phyloP scores from a whole-genome alignment of 306 rosid species.

The Vigna reflexopilosa region DNA sequence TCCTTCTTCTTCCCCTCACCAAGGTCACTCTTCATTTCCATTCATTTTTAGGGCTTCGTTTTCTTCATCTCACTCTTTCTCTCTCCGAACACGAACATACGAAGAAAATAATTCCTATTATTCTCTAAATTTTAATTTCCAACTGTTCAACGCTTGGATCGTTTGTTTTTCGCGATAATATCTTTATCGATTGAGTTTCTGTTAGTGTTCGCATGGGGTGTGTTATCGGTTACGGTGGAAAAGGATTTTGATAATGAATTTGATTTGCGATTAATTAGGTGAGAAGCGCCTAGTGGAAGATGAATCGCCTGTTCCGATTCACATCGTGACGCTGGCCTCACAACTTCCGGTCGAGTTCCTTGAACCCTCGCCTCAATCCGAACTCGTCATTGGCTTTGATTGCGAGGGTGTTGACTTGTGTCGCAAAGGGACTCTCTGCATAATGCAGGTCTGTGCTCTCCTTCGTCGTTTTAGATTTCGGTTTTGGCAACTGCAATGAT shows the following conservation, averaged over 20 bases:
- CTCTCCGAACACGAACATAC: background rate
- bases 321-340: constrained; percentile 71
- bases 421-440: constrained; percentile 79
- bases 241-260: constrained; percentile 12
- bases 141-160: constrained; percentile 32
- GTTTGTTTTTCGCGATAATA: background rate
- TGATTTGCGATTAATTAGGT: constrained; percentile 53
- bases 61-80: constrained; percentile 37
- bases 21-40: constrained; percentile 52
- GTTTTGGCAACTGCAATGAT: background rate
- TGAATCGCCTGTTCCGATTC: constrained; percentile 61
- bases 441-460: constrained; percentile 72
- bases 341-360: constrained; percentile 86
- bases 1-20: constrained; percentile 26
- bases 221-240: background rate
- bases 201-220: background rate
- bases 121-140: background rate
- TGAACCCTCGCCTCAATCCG: constrained; percentile 67
- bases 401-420: constrained; percentile 95
- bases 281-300: constrained; percentile 56
- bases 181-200: background rate
- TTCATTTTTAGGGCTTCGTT: constrained; percentile 28
- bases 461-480: background rate
- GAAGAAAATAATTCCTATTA: background rate
- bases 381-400: constrained; percentile 78